phyloP scores from a whole-genome alignment of 495 filamentous ascomycete species.

The Daldinia caldariorum region DNA sequence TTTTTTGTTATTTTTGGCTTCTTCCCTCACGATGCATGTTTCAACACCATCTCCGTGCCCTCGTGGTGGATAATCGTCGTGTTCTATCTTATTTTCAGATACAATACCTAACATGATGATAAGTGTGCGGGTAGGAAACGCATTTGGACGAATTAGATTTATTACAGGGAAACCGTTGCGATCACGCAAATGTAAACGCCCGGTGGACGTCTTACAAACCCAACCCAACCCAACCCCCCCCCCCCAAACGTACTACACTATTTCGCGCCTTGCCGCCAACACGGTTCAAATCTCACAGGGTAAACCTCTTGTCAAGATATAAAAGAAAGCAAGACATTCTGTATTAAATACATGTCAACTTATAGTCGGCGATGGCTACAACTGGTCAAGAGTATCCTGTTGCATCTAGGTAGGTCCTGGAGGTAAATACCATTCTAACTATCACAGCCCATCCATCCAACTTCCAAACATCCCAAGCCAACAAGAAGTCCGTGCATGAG shows the following conservation, averaged over 20 bases:
- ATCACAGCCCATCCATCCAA: background rate
- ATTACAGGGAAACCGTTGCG: background rate
- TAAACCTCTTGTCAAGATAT: background rate
- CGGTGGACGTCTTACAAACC: background rate
- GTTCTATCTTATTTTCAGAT: background rate
- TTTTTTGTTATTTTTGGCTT: slow-evolving; percentile 33
- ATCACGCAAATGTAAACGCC: background rate
- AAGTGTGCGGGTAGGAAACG: background rate
- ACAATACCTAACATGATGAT: background rate
- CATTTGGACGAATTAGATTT: background rate
- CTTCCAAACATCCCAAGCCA: slow-evolving; percentile 5
- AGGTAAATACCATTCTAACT: background rate
- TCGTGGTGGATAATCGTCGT: background rate
- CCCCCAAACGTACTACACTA: background rate
- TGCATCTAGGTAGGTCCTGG: too few relatives aligned
- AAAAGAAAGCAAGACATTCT: background rate
- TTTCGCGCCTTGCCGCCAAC: background rate
- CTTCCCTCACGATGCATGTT: slow-evolving; percentile 37
- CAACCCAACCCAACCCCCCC: too few relatives aligned
- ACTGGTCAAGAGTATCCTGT: background rate
- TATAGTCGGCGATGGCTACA: background rate
- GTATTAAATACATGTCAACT: slow-evolving; percentile 3
- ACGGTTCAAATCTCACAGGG: background rate
- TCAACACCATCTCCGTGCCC: slow-evolving; percentile 21
- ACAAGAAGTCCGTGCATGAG: slow-evolving; percentile 5